These are phyloP conservation scores for Aspergillus intermedius DNA, from an alignment of 2,329 filamentous ascomycete genomes.

Conservation along the genomic window DNA sequence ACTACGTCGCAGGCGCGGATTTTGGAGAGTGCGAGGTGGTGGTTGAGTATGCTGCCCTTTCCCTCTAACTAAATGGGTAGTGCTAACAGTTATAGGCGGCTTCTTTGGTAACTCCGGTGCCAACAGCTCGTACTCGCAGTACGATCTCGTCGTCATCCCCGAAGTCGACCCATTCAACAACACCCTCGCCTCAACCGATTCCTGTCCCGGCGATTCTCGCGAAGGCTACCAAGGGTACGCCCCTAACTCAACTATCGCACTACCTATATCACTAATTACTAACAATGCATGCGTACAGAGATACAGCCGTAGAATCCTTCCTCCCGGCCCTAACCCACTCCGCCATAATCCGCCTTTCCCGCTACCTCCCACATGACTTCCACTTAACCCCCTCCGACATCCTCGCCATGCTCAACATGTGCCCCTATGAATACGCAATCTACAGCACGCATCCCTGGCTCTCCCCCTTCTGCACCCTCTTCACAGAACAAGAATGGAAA, in stretches of 20 bases:
- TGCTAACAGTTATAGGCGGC: conserved; percentile 25
- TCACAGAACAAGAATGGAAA: conserved; percentile 50
- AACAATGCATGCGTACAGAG: conserved; percentile 6
- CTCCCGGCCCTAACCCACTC: conserved; percentile 41
- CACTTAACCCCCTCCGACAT: conserved; percentile 45
- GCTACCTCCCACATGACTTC: conserved; percentile 44
- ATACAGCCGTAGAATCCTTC: conserved; percentile 32
- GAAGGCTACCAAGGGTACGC: conserved; percentile 11
- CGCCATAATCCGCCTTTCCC: conserved; percentile 43
- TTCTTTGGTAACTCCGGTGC: conserved; percentile 23
- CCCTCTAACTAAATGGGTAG: conserved; percentile 11
- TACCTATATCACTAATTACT: not conserved
- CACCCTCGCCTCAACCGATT: conserved; percentile 40
- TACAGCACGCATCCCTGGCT: conserved; percentile 30
- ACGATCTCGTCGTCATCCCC: conserved; percentile 44
- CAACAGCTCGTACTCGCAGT: conserved; percentile 17
- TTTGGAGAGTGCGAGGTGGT: conserved; percentile 42
- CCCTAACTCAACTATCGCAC: conserved; percentile 12
- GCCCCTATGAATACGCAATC: conserved; percentile 49
- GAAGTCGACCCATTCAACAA: conserved; percentile 48
- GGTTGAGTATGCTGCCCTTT: conserved; percentile 32
- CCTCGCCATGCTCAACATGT: conserved; percentile 48
- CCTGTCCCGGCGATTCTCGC: conserved; percentile 34
- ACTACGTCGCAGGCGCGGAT: conserved; percentile 52
- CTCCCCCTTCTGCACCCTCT: conserved; percentile 49